Evolutionary conservation across 2,329 filamentous ascomycete species (phyloP).

Genomic region (Aspergillus sp.): DNA sequence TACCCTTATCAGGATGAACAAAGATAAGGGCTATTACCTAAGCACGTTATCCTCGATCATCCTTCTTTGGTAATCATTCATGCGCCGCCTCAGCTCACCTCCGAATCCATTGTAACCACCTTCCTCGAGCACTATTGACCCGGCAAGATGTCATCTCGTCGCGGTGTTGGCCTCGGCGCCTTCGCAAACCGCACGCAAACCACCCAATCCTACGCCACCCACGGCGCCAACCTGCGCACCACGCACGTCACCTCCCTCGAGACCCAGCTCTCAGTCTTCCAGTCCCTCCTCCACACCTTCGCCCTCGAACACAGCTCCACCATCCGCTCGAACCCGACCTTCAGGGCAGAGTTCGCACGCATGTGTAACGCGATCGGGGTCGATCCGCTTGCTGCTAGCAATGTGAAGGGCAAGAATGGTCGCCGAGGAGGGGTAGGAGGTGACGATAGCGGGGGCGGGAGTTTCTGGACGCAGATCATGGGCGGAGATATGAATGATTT

Average conservation of each 20-base stretch:
- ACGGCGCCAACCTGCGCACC: slow-evolving; percentile 78
- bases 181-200: slow-evolving; percentile 80
- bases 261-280: slow-evolving; percentile 92
- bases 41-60: slow-evolving; percentile 1
- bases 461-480: slow-evolving; percentile 86
- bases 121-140: no score
- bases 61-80: no score
- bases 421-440: slow-evolving; percentile 34
- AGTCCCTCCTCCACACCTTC: slow-evolving; percentile 89
- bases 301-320: slow-evolving; percentile 89
- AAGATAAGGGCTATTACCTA: background rate
- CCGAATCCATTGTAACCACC: background rate
- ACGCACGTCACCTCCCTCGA: slow-evolving; percentile 78
- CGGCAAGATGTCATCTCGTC: slow-evolving; percentile 36
- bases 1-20: background rate
- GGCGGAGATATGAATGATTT: slow-evolving; percentile 94
- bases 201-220: slow-evolving; percentile 79
- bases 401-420: slow-evolving; percentile 42
- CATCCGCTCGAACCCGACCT: slow-evolving; percentile 89
- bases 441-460: slow-evolving; percentile 40
- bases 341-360: slow-evolving; percentile 92
- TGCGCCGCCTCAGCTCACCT: no score
- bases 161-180: slow-evolving; percentile 78
- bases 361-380: slow-evolving; percentile 98
- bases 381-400: slow-evolving; percentile 73